Evolutionary conservation across 2,329 filamentous ascomycete genomes (phyloP).

Genomic region (Colletotrichum sp.): DNA sequence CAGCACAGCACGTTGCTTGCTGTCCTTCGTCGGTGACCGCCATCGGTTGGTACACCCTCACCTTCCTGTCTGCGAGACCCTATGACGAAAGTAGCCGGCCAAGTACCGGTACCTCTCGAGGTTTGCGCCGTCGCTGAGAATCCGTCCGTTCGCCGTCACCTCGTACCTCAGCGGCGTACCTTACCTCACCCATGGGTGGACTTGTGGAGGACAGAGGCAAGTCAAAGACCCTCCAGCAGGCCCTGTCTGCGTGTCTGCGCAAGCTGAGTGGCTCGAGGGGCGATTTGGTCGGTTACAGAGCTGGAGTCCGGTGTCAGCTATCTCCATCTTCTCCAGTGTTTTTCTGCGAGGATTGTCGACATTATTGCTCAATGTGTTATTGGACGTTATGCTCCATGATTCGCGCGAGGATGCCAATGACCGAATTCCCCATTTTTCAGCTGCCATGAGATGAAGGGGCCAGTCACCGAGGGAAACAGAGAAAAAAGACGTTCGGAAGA

Average conservation of each 20-base stretch:
- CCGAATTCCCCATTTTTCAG: slow-evolving; percentile 16
- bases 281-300: slow-evolving; percentile 1
- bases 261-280: neutral
- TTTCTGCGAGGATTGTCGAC: slow-evolving; percentile 2
- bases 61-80: neutral
- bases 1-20: neutral
- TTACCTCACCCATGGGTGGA: neutral
- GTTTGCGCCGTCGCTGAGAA: neutral
- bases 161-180: neutral
- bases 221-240: neutral
- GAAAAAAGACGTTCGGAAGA: neutral
- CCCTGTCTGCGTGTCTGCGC: neutral
- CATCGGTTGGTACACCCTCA: neutral
- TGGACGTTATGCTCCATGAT: slow-evolving; percentile 4
- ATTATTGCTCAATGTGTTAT: neutral
- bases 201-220: neutral
- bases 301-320: neutral
- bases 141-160: neutral
- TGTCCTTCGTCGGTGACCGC: neutral
- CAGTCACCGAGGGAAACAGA: neutral
- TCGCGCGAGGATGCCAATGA: slow-evolving; percentile 13
- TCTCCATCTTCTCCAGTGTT: slow-evolving; percentile 14
- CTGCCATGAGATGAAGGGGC: slow-evolving; percentile 13
- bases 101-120: neutral
- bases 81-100: slow-evolving; percentile 10